phyloP scores from a whole-genome alignment of 2,329 filamentous ascomycete genomes.

The Botrytis hyacinthi region DNA sequence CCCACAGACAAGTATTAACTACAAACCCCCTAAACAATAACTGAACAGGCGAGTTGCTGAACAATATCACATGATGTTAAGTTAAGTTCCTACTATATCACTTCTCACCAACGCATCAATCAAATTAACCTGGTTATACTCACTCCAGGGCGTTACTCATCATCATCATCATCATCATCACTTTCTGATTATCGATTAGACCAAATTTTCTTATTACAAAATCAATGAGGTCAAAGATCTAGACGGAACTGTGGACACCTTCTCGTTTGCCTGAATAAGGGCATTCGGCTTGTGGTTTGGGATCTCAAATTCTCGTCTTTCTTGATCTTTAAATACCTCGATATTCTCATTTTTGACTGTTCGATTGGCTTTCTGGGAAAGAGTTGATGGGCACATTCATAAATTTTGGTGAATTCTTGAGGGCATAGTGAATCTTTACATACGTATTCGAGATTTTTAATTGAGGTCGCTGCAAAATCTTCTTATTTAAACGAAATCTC shows the following conservation, averaged over 20 bases:
- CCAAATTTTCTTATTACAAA: no score
- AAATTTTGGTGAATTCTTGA: not conserved
- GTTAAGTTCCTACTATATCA: no score
- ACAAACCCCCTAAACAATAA: not conserved
- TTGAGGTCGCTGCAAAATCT: not conserved
- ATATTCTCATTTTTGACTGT: not conserved
- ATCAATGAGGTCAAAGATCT: not conserved
- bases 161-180: no score
- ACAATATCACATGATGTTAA: no score
- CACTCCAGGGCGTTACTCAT: no score
- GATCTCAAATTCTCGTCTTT: not conserved
- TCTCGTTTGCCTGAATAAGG: rapidly evolving
- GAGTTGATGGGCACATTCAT: not conserved
- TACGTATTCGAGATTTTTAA: not conserved
- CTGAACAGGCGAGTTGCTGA: not conserved
- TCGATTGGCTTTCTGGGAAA: not conserved
- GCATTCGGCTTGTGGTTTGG: not conserved
- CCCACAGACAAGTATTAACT: not conserved
- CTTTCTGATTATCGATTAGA: no score
- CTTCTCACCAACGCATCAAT: no score
- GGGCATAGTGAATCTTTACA: not conserved
- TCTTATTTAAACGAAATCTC: not conserved
- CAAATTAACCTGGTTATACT: no score
- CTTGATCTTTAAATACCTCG: not conserved
- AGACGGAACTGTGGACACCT: no score